These are phyloP conservation scores for Isatis lusitanica DNA, from an alignment of 441 rosid genomes.

Conservation along the genomic window DNA sequence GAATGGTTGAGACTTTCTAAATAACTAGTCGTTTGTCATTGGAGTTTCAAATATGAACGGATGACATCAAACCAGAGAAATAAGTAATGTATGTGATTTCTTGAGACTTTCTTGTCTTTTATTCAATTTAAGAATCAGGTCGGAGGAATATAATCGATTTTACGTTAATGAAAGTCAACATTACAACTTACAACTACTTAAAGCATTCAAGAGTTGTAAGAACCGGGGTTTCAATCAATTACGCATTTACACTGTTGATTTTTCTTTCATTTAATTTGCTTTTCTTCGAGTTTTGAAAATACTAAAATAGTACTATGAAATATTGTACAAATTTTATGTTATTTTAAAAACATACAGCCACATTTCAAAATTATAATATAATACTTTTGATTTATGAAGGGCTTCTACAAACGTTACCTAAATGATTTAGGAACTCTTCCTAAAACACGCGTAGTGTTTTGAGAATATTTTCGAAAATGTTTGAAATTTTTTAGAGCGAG, in stretches of 20 bases:
- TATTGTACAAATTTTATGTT: not conserved
- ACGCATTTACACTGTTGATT: not conserved
- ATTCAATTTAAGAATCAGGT: not conserved
- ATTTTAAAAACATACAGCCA: not conserved
- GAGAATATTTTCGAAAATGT: no score
- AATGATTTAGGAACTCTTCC: not conserved
- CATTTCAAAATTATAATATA: not conserved
- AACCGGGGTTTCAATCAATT: not conserved
- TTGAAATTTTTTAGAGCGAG: not conserved
- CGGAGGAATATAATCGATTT: not conserved
- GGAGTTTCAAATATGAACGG: not conserved
- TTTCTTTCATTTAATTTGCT: not conserved
- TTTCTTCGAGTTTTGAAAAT: not conserved
- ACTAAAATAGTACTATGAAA: not conserved
- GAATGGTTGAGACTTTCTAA: not conserved
- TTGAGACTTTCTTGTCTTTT: not conserved
- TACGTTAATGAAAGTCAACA: not conserved
- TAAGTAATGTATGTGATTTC: not conserved
- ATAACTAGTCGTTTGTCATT: not conserved
- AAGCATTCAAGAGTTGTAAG: not conserved
- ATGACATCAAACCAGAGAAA: not conserved
- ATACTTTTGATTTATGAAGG: not conserved
- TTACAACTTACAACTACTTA: not conserved
- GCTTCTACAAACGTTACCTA: not conserved
- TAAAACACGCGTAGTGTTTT: not conserved